A percentile compares a stretch with the other conserved stretches of the same genome.
These are phyloP conservation scores for Hypoxylon fragiforme DNA, from an alignment of 495 filamentous ascomycete species.

Conservation along the genomic window DNA sequence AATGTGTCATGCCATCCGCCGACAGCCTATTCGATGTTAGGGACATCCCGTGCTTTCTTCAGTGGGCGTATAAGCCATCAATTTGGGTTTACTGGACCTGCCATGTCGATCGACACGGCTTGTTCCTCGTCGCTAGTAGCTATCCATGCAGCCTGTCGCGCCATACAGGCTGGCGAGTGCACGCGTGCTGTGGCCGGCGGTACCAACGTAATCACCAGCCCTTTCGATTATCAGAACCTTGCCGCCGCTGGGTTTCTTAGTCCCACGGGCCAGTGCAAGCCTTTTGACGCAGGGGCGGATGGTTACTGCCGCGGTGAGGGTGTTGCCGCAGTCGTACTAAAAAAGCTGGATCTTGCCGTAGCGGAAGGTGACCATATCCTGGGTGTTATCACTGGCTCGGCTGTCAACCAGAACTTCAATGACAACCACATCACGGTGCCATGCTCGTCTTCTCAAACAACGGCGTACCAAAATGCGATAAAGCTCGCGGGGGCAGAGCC, in stretches of 20 bases:
- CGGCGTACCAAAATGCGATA: slow-evolving; percentile 36
- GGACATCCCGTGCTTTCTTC: slow-evolving; percentile 25
- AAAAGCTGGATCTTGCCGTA: slow-evolving; percentile 50
- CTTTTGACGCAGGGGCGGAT: slow-evolving; percentile 32
- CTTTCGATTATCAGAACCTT: slow-evolving; percentile 3
- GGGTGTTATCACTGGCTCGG: slow-evolving; percentile 53
- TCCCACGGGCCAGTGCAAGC: slow-evolving; percentile 31
- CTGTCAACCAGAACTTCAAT: slow-evolving; percentile 48
- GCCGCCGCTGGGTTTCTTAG: slow-evolving; percentile 37
- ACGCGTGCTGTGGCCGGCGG: neutral
- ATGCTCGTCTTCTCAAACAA: slow-evolving; percentile 28
- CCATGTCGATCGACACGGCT: slow-evolving; percentile 55
- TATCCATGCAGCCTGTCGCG: slow-evolving; percentile 45
- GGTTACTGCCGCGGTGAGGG: slow-evolving; percentile 50
- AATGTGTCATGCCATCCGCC: slow-evolving; percentile 30
- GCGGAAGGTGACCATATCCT: slow-evolving; percentile 50
- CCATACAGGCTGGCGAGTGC: slow-evolving; percentile 6
- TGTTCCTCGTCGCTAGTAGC: slow-evolving; percentile 54
- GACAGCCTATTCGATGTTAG: slow-evolving; percentile 25
- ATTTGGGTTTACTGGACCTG: slow-evolving; percentile 55
- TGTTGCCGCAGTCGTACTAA: slow-evolving; percentile 52
- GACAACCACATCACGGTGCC: slow-evolving; percentile 41
- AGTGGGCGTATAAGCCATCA: slow-evolving; percentile 41
- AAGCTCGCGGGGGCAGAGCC: slow-evolving; percentile 42
- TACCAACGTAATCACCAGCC: neutral